These are phyloP conservation scores for Nicotiana tomentosiformis DNA, from an alignment of 257 asterid genomes.

Conservation along the genomic window DNA sequence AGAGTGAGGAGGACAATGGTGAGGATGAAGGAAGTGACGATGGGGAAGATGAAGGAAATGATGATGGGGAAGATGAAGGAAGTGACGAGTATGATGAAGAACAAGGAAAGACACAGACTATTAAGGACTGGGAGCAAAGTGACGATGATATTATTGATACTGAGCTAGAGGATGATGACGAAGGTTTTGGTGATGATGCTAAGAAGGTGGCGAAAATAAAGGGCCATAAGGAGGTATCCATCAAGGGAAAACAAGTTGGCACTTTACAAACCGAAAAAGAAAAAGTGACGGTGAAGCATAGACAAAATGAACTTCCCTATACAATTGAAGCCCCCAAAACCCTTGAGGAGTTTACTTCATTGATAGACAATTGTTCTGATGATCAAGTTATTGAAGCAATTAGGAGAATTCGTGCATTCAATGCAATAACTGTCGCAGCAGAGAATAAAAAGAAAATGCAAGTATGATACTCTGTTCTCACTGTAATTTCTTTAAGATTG, in stretches of 20 bases:
- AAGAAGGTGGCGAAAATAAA: slow-evolving; percentile 15
- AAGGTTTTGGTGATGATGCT: slow-evolving; percentile 21
- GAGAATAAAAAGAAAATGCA: slow-evolving; percentile 93
- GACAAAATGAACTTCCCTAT: slow-evolving; percentile 68
- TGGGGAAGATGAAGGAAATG: slow-evolving; percentile 40
- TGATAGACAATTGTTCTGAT: slow-evolving; percentile 63
- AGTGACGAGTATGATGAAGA: slow-evolving; percentile 36
- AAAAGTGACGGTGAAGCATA: slow-evolving; percentile 25
- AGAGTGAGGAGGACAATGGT: slow-evolving; percentile 34
- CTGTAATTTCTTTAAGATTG: slow-evolving; percentile 11
- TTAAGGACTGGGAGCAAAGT: slow-evolving; percentile 98
- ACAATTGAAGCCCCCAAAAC: slow-evolving; percentile 92
- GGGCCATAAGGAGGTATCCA: slow-evolving; percentile 22
- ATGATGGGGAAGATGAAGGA: slow-evolving; percentile 36
- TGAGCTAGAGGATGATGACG: slow-evolving; percentile 46
- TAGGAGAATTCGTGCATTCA: slow-evolving; percentile 69
- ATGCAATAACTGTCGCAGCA: slow-evolving; percentile 75
- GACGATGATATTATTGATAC: slow-evolving; percentile 61
- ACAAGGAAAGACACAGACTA: slow-evolving; percentile 31
- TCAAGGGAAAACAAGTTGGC: slow-evolving; percentile 26
- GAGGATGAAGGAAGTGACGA: slow-evolving; percentile 36
- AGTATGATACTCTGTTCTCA: slow-evolving; percentile 38
- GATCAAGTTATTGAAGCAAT: slow-evolving; percentile 90
- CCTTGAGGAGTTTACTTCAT: slow-evolving; percentile 63
- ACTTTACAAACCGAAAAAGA: slow-evolving; percentile 12